Evolutionary conservation across 352 stramenopile species (phyloP), one percentile per base, ranked within the genome.

Genomic region (Globisporangium sylvaticum): DNA sequence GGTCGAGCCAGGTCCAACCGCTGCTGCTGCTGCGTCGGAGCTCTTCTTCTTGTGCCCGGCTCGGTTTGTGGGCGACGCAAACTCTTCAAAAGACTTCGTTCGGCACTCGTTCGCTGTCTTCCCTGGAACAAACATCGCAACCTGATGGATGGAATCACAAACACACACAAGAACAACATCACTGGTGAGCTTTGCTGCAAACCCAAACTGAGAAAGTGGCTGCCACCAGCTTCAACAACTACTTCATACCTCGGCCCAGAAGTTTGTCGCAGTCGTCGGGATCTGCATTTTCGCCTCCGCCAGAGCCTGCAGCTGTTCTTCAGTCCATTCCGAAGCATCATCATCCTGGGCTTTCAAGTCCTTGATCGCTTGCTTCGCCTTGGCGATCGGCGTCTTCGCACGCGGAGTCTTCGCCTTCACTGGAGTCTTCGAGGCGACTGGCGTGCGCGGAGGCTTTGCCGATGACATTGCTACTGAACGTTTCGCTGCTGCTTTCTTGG

Each of bases 81-180:
- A 83, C 42, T 78, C 70, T 22, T 84, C 81, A 24, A 90, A 93
- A 5, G 80, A 82, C 63, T 87, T 81, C 0, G 71, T 64, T 25
- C 87, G 81, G 57, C 85, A 93, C 15, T 91, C 78, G 55, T 74
- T 75, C 25, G 81, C 76, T 5, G 69, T 81, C 65, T 93, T 93
- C 2, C 83, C 81, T 1, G 74, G 68, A 24, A 93, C 80, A 66
- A 76, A 79, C 18, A 72, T 67, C 10, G 74, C 74, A 7, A 78
- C 39, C 31, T 72, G 48, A 22, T 10, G 4, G 15, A 20, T 48
- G 39, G 6, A 22, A 2, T 37, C 31, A 12, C 15, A 48, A 50
- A 22, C 6, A 50, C 7, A 50, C 42, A 50, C 42, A 22, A 50
- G 37, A 44, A 10, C 42, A 50, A n/a, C 18, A 24, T 22, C 18